Base-by-base conservation (phyloP, 2,329 filamentous ascomycete genomes). In the Teratosphaeria zuluensis region DNA sequence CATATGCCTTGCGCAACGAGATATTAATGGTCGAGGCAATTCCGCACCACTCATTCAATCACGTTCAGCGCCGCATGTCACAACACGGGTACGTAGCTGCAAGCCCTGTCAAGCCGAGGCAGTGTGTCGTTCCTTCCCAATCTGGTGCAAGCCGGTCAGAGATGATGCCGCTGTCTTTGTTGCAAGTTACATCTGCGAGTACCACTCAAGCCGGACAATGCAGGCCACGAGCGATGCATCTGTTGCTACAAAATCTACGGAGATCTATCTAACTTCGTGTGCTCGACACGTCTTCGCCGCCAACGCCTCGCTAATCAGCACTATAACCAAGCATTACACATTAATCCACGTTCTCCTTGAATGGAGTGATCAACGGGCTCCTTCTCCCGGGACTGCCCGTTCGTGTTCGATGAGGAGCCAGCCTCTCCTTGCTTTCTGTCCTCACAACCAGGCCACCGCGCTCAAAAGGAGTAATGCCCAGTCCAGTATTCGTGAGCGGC, bases 351-450 rank as follows among this genome's bases (percentile, higher is more conserved):
- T 61, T 69, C 67, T 73, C 72, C 60, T 72, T 75, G 56, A 72
- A 60, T 11, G 65, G 66, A 55, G 60, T 65, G 66, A 73, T 66
- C 51, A 72, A 56, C 56, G 71, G 70, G 65, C 74, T 77, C 64
- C 72, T 71, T 56, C 78, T 76, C 54, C 76, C 78, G 12, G 81
- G 81, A 66, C 77, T 80, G 21, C 71, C 75, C 55, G 74, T 70
- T 16, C 77, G 66, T 66, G 77, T 79, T 58, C 72, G 74, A 81
- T 61, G 76, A 14, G 83, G 70, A 8, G 78, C 79, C 42, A 96
- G 74, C 59, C 89, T 81, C 70, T 97, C 94, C 56, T 90, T 80
- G 70, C 90, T 95, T 70, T 96, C 92, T 0, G 89, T 95, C 64
- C 92, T 79, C 2, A 90, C 83, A 57, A 89, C 85, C 63, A 96